These are phyloP conservation scores for Dacryopinax primogenitus DNA, from an alignment of 768 basidiomycete species.

Conservation along the genomic window DNA sequence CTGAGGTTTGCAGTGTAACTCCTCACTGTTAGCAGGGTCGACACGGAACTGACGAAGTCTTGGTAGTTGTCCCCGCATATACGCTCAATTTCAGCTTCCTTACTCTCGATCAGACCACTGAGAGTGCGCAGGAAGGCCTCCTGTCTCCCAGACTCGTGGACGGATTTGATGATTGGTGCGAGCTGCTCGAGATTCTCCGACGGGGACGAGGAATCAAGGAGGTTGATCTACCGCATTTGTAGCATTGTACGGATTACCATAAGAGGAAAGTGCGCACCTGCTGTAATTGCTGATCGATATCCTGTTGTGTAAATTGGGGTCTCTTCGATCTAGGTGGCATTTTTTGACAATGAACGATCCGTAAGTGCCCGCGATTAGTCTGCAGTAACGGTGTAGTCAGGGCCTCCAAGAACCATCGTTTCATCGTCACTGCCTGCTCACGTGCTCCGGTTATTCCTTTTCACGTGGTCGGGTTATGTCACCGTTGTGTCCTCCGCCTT, in stretches of 20 bases:
- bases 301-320: conserved; percentile 57
- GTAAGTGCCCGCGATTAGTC: too few species aligned
- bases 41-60: conserved; percentile 93
- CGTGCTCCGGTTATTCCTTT: neutral
- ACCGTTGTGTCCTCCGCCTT: neutral
- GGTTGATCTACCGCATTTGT: conserved; percentile 46
- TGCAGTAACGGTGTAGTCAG: neutral
- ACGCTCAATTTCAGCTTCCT: conserved; percentile 90
- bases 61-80: conserved; percentile 96
- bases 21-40: conserved; percentile 90
- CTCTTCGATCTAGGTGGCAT: conserved; percentile 1
- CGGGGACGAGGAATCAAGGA: conserved; percentile 73
- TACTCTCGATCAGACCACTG: conserved; percentile 78
- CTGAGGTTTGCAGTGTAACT: conserved; percentile 91
- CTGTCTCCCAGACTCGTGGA: conserved; percentile 76
- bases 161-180: conserved; percentile 87
- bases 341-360: too few species aligned
- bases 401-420: neutral
- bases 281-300: conserved; percentile 78
- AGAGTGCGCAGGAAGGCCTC: conserved; percentile 79
- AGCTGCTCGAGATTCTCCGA: conserved; percentile 93
- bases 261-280: conserved; percentile 14
- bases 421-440: neutral
- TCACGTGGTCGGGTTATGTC: neutral
- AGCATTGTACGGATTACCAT: conserved; percentile 13